Evolutionary conservation across 805 yeast species (phyloP).

Genomic region (Spathaspora hagerdaliae): DNA sequence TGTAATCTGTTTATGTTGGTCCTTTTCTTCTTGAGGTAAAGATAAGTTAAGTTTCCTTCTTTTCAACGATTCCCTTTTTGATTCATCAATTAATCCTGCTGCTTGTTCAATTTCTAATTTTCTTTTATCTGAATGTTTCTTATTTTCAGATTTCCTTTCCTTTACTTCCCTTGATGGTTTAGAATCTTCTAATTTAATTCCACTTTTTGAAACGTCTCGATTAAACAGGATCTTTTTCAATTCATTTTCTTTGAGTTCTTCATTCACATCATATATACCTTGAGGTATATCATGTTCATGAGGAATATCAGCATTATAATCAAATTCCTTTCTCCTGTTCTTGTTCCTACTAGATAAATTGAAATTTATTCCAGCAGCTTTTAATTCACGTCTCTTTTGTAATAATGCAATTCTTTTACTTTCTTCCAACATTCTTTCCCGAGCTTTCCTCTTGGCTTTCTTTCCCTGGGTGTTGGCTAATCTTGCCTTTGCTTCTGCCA

Average conservation of each 20-base stretch:
- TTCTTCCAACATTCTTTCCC: constrained; percentile 81
- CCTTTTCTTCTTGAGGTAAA: constrained; percentile 11
- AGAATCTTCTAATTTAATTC: constrained; percentile 29
- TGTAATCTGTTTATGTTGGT: background rate
- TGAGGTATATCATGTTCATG: constrained; percentile 65
- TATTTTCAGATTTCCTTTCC: constrained; percentile 17
- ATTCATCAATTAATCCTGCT: constrained; percentile 17
- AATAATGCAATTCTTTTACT: constrained; percentile 69
- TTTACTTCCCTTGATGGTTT: constrained; percentile 14
- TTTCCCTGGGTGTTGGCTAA: constrained; percentile 91
- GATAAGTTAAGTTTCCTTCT: constrained; percentile 26
- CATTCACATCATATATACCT: constrained; percentile 65
- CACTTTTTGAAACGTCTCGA: constrained; percentile 37
- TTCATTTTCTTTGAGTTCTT: constrained; percentile 48
- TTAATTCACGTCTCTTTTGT: constrained; percentile 76
- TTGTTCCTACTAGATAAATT: constrained; percentile 47
- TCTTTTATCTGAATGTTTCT: constrained; percentile 12
- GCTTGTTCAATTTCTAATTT: constrained; percentile 20
- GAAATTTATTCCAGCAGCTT: constrained; percentile 68
- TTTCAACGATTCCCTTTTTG: constrained; percentile 18
- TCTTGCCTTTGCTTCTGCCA: constrained; percentile 91
- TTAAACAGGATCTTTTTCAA: constrained; percentile 40
- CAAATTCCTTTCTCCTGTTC: constrained; percentile 59
- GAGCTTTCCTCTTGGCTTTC: constrained; percentile 83
- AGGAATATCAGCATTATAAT: constrained; percentile 79